Evolutionary conservation across 2,329 filamentous ascomycete genomes (phyloP).

Genomic region (Exophiala calicioides): DNA sequence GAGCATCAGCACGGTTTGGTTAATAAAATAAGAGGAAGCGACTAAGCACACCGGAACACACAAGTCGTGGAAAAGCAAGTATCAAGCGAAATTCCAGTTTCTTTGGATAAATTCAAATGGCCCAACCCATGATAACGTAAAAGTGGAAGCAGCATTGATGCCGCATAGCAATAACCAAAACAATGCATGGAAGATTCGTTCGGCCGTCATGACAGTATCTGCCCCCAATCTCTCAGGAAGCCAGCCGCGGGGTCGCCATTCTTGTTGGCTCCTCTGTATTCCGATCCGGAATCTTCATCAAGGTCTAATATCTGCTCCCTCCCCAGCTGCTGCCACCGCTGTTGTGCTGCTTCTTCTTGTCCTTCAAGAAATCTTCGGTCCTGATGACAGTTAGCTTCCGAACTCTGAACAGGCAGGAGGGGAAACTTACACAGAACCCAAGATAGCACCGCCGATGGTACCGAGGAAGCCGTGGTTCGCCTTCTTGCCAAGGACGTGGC

Average conservation of each 20-base stretch:
- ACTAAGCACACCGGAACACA: background rate
- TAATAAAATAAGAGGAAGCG: no score
- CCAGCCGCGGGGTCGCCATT: background rate
- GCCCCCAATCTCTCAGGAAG: background rate
- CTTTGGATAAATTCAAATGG: no score
- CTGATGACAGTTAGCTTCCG: conserved; percentile 39
- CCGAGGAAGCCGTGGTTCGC: conserved; percentile 60
- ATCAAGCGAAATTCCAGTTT: background rate
- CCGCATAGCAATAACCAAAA: conserved; percentile 2
- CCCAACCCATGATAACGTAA: background rate
- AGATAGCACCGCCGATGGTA: conserved; percentile 41
- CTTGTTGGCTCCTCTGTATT: background rate
- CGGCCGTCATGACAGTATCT: background rate
- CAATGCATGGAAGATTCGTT: background rate
- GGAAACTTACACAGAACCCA: conserved; percentile 13
- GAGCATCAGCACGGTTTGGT: no score
- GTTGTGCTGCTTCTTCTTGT: conserved; percentile 41
- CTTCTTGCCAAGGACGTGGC: conserved; percentile 58
- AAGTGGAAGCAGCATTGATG: background rate
- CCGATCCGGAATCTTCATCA: background rate
- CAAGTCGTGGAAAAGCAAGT: background rate
- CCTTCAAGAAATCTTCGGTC: conserved; percentile 56
- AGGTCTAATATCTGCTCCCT: conserved; percentile 25
- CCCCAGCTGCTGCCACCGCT: conserved; percentile 29
- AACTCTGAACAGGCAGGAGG: no score